These are phyloP conservation scores for Suhomyces yuchorum DNA, from an alignment of 1,139 yeast genomes.

Conservation along the genomic window DNA sequence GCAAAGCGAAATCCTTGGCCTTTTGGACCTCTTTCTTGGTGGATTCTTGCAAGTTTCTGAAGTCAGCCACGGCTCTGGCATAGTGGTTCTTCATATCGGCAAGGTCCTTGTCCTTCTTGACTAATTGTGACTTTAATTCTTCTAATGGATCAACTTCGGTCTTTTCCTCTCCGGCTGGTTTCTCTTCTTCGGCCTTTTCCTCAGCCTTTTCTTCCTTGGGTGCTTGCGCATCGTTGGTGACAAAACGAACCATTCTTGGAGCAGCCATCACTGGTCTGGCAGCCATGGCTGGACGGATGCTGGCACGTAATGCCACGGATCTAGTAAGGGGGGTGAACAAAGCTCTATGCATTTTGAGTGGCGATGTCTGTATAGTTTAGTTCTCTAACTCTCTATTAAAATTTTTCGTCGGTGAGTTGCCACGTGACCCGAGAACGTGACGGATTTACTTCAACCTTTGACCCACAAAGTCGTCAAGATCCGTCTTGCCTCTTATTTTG, in stretches of 20 bases:
- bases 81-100: slow-evolving; percentile 84
- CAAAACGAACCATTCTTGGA: slow-evolving; percentile 26
- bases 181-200: slow-evolving; percentile 14
- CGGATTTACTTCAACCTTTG: neutral
- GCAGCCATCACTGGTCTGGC: slow-evolving; percentile 22
- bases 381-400: slow-evolving; percentile 1
- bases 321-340: slow-evolving; percentile 29
- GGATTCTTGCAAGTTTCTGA: slow-evolving; percentile 89
- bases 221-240: slow-evolving; percentile 25
- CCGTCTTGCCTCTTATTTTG: slow-evolving; percentile 1
- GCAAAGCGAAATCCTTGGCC: slow-evolving; percentile 89
- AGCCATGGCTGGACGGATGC: slow-evolving; percentile 19
- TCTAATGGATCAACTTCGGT: slow-evolving; percentile 20
- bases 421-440: slow-evolving; percentile 8
- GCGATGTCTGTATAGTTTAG: neutral
- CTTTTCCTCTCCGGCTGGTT: slow-evolving; percentile 17
- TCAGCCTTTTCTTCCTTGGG: slow-evolving; percentile 17
- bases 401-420: slow-evolving; percentile 6
- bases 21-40: slow-evolving; percentile 85
- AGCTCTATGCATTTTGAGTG: slow-evolving; percentile 34
- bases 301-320: slow-evolving; percentile 26
- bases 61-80: slow-evolving; percentile 85
- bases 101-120: slow-evolving; percentile 73
- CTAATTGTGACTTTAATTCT: slow-evolving; percentile 57
- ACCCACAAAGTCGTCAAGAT: neutral